Percentiles rank a stretch among this genome's conserved stretches.
These are phyloP conservation scores for Butyriboletus appendiculatus DNA, from an alignment of 1,284 basidiomycete species.

Conservation along the genomic window DNA sequence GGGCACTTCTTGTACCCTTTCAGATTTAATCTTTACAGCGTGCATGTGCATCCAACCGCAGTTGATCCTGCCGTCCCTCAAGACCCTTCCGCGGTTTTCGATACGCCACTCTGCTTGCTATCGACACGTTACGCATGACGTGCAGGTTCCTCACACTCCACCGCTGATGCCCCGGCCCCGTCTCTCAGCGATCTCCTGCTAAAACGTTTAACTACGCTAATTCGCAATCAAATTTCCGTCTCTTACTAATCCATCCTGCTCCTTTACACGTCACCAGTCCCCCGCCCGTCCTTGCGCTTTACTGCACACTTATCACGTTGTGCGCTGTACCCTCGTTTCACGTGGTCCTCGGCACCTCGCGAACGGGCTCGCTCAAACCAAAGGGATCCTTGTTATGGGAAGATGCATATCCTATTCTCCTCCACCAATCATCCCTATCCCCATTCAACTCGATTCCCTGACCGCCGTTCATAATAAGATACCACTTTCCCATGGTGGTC, in stretches of 20 bases:
- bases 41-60: conserved; percentile 2
- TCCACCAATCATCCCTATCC: conserved; percentile 14
- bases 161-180: conserved; percentile 19
- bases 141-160: background rate
- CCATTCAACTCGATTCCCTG: conserved; percentile 20
- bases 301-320: conserved; percentile 5
- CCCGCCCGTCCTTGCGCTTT: conserved; percentile 7
- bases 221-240: conserved; percentile 30
- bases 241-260: conserved; percentile 17
- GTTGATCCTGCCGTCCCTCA: conserved; percentile 3
- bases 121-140: conserved; percentile 3
- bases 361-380: conserved; percentile 1
- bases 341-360: conserved; percentile 33
- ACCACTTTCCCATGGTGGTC: conserved; percentile 31
- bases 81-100: conserved; percentile 3
- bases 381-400: conserved; percentile 10
- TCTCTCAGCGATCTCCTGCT: conserved; percentile 22
- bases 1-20: background rate
- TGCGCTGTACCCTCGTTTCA: conserved; percentile 21
- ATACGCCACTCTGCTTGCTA: background rate
- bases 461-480: conserved; percentile 13
- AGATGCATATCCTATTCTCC: conserved; percentile 20
- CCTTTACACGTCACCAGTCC: conserved; percentile 27
- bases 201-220: conserved; percentile 40
- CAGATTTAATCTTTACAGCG: background rate